These are phyloP conservation scores for Symbiodinium pilosum DNA, from an alignment of 73 alveolate species.

Conservation along the genomic window DNA sequence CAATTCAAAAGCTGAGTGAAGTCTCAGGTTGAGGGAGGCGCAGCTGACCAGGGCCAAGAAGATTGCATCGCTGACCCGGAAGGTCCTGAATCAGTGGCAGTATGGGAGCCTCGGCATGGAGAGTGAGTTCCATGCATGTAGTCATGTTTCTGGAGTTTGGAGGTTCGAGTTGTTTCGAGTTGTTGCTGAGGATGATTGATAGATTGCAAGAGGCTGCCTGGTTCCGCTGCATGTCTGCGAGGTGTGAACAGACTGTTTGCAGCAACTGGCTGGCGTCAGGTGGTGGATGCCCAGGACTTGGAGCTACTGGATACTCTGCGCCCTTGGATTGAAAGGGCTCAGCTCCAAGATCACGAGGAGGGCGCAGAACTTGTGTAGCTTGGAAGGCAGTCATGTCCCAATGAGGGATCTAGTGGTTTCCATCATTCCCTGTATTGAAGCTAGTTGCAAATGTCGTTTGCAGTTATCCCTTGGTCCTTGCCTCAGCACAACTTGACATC, in stretches of 20 bases:
- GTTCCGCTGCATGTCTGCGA: too few relatives aligned
- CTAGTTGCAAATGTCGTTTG: too few relatives aligned
- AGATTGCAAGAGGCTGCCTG: background rate
- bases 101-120: constrained; percentile 15
- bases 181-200: background rate
- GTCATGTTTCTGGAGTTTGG: background rate
- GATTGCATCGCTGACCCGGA: background rate
- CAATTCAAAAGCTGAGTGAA: too few relatives aligned
- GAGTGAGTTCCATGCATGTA: background rate
- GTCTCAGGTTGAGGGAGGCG: constrained; percentile 33
- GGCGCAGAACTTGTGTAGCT: background rate
- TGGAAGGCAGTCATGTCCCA: too few relatives aligned
- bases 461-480: too few relatives aligned
- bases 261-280: too few relatives aligned
- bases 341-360: constrained; percentile 11
- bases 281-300: constrained; percentile 35
- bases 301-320: constrained; percentile 30
- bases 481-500: background rate
- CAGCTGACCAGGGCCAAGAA: constrained; percentile 64
- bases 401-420: too few relatives aligned
- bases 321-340: constrained; percentile 26
- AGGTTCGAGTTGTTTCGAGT: background rate
- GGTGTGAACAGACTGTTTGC: too few relatives aligned
- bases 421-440: too few relatives aligned
- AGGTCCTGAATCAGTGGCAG: constrained; percentile 38